Percentiles rank a stretch among this genome's conserved stretches.
Evolutionary conservation across 2,329 filamentous ascomycete genomes (phyloP).

Genomic region (Microsporum audouinii): DNA sequence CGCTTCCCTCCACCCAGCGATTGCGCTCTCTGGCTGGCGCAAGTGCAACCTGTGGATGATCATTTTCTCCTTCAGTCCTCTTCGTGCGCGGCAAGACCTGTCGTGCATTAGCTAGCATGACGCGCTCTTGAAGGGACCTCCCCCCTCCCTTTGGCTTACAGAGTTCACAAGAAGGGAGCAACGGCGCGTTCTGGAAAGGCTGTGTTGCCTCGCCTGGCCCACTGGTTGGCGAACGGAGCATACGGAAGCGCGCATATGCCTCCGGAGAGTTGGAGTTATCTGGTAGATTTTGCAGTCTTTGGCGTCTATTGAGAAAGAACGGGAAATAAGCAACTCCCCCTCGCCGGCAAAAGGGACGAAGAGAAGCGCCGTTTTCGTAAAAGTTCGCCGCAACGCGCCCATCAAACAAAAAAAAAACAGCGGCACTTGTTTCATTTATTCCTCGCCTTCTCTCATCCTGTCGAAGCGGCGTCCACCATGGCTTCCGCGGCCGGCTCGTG

Average conservation of each 20-base stretch:
- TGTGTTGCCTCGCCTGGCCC: not conserved
- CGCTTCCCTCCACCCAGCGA: not conserved
- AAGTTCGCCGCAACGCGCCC: not conserved
- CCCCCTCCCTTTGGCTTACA: not conserved
- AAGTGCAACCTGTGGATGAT: not conserved
- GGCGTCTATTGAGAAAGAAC: not conserved
- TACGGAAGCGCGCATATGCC: not conserved
- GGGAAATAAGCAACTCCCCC: not conserved
- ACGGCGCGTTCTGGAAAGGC: not conserved
- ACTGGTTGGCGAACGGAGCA: not conserved
- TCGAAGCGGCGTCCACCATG: slow-evolving; percentile 45
- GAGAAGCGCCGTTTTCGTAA: not conserved
- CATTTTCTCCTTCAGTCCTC: not conserved
- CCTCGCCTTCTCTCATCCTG: not conserved
- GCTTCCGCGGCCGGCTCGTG: slow-evolving; percentile 70
- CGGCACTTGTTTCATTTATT: not conserved
- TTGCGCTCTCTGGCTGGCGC: not conserved
- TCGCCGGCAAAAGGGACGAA: not conserved
- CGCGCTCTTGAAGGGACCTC: not conserved
- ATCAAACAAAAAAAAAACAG: not conserved
- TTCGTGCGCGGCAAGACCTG: not conserved
- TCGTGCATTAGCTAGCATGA: not conserved
- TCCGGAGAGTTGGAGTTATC: not conserved
- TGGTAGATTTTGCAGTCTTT: not conserved
- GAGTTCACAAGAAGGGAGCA: not conserved